Evolutionary conservation across 352 stramenopile genomes (phyloP).

Genomic region (Ophiocytium majus): DNA sequence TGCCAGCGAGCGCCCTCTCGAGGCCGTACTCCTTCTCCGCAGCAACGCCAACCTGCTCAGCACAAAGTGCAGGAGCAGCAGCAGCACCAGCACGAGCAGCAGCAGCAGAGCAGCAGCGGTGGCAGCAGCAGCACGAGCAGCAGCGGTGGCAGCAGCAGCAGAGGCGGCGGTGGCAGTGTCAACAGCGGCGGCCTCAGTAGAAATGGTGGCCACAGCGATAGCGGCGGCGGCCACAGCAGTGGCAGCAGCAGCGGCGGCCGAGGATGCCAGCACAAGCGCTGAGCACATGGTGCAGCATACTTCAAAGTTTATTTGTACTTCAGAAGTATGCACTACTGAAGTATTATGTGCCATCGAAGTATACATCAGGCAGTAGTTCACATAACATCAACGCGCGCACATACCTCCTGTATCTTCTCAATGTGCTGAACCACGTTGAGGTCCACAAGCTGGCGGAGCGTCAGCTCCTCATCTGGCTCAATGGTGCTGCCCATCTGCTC

Average conservation of each 20-base stretch:
- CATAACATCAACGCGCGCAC: constrained; percentile 18
- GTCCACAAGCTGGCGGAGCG: constrained; percentile 83
- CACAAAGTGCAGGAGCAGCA: neutral
- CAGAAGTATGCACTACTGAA: constrained; percentile 8
- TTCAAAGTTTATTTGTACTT: too few species aligned
- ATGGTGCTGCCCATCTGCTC: constrained; percentile 82
- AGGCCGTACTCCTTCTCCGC: constrained; percentile 91
- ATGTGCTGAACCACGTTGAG: constrained; percentile 80
- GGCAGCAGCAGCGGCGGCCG: neutral
- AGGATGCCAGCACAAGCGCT: too few species aligned
- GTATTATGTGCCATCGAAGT: neutral
- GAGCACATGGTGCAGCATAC: too few species aligned
- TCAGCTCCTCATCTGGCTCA: constrained; percentile 80
- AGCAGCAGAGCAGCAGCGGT: too few species aligned
- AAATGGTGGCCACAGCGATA: too few species aligned
- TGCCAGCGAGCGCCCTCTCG: constrained; percentile 83
- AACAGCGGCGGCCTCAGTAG: too few species aligned
- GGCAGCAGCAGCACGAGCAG: too few species aligned
- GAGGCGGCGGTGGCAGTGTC: too few species aligned
- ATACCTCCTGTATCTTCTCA: constrained; percentile 72
- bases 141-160: too few species aligned
- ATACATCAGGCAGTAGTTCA: constrained; percentile 2
- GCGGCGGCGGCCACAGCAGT: neutral
- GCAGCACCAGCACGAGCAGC: too few species aligned
- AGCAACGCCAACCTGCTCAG: constrained; percentile 68